These are phyloP conservation scores for Dillenia turbinata DNA, from an alignment of 164 flowering plant species.

Conservation along the genomic window DNA sequence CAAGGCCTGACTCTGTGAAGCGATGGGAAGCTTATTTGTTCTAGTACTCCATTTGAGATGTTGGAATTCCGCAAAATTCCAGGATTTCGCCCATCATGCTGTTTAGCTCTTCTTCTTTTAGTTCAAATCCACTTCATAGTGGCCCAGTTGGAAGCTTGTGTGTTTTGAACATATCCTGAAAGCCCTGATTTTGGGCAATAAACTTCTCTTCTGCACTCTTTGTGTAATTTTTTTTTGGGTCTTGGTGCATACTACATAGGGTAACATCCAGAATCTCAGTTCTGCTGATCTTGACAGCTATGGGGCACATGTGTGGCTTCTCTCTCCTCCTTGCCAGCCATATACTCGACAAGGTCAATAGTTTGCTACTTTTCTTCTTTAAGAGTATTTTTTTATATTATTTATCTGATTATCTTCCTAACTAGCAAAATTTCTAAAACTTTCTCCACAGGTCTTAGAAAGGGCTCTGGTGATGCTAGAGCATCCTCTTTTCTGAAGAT, in stretches of 20 bases:
- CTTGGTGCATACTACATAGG: conserved; percentile 28
- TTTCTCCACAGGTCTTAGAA: conserved; percentile 66
- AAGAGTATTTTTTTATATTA: background rate
- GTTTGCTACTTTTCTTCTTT: background rate
- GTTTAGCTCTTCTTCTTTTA: no score
- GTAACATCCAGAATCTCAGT: conserved; percentile 82
- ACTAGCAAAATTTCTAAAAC: background rate
- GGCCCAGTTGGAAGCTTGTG: no score
- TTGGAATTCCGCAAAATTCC: no score
- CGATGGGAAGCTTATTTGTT: no score
- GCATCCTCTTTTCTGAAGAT: conserved; percentile 86
- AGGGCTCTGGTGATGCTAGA: conserved; percentile 89
- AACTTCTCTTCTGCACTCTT: no score
- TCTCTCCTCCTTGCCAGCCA: conserved; percentile 99
- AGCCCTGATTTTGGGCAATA: no score
- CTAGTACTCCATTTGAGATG: no score
- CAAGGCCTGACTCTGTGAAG: no score
- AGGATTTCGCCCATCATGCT: no score
- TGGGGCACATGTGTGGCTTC: conserved; percentile 82
- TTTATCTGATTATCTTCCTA: background rate
- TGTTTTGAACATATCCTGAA: no score
- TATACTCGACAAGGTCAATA: conserved; percentile 93
- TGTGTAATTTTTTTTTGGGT: no score
- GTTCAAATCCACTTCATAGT: no score
- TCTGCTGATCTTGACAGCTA: conserved; percentile 78